These are phyloP conservation scores for Orychophragmus violaceus DNA, from an alignment of 345 rosid species.

Conservation along the genomic window DNA sequence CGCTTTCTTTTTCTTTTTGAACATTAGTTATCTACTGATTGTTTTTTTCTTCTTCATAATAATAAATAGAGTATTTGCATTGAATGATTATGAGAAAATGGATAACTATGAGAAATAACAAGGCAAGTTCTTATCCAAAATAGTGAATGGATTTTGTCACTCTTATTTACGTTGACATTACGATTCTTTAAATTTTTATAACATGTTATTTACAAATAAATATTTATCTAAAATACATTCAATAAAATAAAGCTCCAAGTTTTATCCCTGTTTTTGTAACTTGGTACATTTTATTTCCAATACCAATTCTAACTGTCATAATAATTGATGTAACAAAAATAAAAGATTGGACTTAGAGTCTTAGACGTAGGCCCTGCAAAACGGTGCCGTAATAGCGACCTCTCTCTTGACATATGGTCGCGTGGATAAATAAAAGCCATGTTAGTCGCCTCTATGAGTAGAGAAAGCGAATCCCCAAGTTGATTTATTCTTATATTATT, in stretches of 20 bases:
- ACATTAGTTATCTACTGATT: conserved; percentile 14
- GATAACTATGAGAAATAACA: background rate
- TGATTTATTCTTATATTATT: background rate
- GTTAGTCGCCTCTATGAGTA: conserved; percentile 23
- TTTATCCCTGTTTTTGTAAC: background rate
- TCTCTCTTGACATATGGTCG: conserved; percentile 15
- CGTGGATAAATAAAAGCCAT: conserved; percentile 23
- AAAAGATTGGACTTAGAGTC: background rate
- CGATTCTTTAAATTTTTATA: background rate
- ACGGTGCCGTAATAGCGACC: conserved; percentile 32
- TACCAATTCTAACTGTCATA: background rate
- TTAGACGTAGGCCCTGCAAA: conserved; percentile 17
- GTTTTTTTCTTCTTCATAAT: background rate
- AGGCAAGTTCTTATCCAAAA: background rate
- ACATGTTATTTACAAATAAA: background rate
- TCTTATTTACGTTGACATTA: background rate
- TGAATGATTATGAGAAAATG: background rate
- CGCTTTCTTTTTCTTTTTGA: conserved; percentile 6
- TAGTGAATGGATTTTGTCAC: background rate
- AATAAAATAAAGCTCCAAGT: background rate
- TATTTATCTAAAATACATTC: background rate
- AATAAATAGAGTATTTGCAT: background rate
- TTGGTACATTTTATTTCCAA: background rate
- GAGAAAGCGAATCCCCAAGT: conserved; percentile 20
- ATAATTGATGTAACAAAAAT: background rate